Evolutionary conservation across 2,329 filamentous ascomycete genomes (phyloP), one percentile per base, ranked within the genome.

Genomic region (Aspergillus viridinutans): DNA sequence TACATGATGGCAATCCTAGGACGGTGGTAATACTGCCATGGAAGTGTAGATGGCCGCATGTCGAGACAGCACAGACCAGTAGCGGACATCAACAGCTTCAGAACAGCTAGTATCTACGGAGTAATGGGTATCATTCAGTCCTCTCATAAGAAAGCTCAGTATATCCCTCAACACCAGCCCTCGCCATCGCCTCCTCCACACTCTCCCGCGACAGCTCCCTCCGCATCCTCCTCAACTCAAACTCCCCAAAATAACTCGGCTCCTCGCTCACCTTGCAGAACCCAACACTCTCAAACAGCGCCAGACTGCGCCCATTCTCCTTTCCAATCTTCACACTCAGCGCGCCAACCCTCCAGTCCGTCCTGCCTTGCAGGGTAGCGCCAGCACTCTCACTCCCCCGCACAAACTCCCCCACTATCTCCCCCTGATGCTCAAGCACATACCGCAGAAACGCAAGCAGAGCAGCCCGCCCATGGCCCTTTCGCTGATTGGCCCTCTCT

Each of bases 401-500:
- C 48, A 62, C 59, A 55, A 85, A 88, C 71, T 89, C 86, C 0
- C 61, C 63, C 53, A 90, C 58, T 7, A 96, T 84, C 0, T 64
- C 72, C 0, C 66, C 64, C 25, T 83, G 70, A 53, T 89, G 78
- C 1, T 69, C 69, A 4, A 78, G 63, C 5, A 96, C 78, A 67
- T 92, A 97, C 49, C 78, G 73, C 51, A 97, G 67, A 55, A 97
- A 88, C 0, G 84, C 76, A 2, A 85, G 69, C 1, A 96, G 78
- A 0, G 89, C 84, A 0, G 83, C 82, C 4, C 80, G 77, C 0
- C 90, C 92, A 6, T 85, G 76, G 0, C 91, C 91, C 7, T 78
- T 76, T 0, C 87, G 78, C 25, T 87, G 85, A 29, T 84, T 75
- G 68, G 0, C 72, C 67, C 17, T 66, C 7, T 56, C 29, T 0